Base-by-base conservation (phyloP, 305 asterid genomes). In the Fraxinus dipetala region DNA sequence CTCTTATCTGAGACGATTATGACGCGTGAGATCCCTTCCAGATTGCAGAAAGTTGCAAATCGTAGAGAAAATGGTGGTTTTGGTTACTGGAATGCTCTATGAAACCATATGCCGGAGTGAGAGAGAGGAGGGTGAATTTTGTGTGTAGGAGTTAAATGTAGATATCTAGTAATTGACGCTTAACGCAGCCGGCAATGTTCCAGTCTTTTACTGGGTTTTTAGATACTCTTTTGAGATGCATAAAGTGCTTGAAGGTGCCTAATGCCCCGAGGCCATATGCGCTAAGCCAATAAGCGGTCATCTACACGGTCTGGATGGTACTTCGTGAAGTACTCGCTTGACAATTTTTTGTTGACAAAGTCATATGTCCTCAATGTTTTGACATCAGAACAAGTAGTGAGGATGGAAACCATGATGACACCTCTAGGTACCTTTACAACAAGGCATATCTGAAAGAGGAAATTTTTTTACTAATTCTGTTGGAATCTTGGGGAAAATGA, bases 381-480 rank as follows among this genome's bases (percentile, higher is more conserved):
- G 78, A 59, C 77, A 48, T 54, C 69, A 18, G 78, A 82, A 36
- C 30, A 63, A 32, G 36, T 28, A 59, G 20, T 36, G 78, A 59
- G 59, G 78, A 56, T 7, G 9, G 61, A 20, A 14, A 74, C 40
- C 48, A 40, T 77, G 18, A 13, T 18, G 14, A 38, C 59, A 9
- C 24, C 32, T 18, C 75, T 11, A 61, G 70, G 28, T 72, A n/a
- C 83, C 78, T 83, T 11, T 30, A n/a, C 73, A n/a, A 36, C 26
- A 78, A 72, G 75, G 72, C 72, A 65, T 18, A 54, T 76, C 76
- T 20, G 34, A 6, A 1, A 54, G 67, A 51, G 67, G 35, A 24
- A 40, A 63, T 22, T 40, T 13, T 30, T 74, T 70, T 48, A 34
- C 20, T 80, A 14, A 38, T 72, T 77, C 26, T 20, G 54, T 80